Conservation (phyloP, 2,329 filamentous ascomycete genomes). For the Verticillium nubilum region DNA sequence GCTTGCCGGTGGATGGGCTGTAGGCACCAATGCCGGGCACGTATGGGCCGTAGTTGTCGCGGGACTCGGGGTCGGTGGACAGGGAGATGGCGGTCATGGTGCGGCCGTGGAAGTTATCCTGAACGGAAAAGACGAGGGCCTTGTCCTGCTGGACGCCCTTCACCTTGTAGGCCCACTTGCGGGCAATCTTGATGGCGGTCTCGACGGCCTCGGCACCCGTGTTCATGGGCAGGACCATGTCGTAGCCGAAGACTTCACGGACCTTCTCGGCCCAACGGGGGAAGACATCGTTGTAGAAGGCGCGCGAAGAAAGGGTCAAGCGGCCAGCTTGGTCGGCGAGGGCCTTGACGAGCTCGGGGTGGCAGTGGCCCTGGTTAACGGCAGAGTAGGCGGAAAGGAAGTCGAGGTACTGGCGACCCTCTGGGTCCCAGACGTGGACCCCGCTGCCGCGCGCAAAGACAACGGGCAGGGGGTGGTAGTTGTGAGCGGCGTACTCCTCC, state of each 20-base stretch:
- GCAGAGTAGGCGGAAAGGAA: conserved; percentile 98
- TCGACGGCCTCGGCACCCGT: conserved; percentile 95
- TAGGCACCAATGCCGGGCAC: conserved; percentile 79
- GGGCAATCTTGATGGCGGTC: conserved; percentile 90
- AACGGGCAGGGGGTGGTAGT: conserved; percentile 95
- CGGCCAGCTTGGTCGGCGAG: conserved; percentile 84
- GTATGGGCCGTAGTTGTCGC: conserved; percentile 95
- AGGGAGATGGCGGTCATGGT: conserved; percentile 95
- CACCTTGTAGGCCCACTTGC: conserved; percentile 97
- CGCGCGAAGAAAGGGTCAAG: conserved; percentile 85
- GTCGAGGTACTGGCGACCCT: conserved; percentile 92
- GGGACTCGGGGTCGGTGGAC: conserved; percentile 91
- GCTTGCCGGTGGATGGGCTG: conserved; percentile 66
- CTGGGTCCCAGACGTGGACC: conserved; percentile 92
- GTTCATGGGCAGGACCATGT: conserved; percentile 98
- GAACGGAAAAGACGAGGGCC: conserved; percentile 76
- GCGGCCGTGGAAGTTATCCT: conserved; percentile 94
- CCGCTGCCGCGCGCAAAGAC: conserved; percentile 85
- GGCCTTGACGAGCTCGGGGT: conserved; percentile 90
- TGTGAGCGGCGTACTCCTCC: conserved; percentile 85
- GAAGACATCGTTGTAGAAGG: conserved; percentile 98
- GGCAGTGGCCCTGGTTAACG: conserved; percentile 97
- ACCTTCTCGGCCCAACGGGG: conserved; percentile 92
- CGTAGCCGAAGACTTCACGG: conserved; percentile 82
- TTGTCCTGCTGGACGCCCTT: conserved; percentile 83